Evolutionary conservation across 2,329 filamentous ascomycete genomes (phyloP).

Genomic region (Pezicula carpinea): DNA sequence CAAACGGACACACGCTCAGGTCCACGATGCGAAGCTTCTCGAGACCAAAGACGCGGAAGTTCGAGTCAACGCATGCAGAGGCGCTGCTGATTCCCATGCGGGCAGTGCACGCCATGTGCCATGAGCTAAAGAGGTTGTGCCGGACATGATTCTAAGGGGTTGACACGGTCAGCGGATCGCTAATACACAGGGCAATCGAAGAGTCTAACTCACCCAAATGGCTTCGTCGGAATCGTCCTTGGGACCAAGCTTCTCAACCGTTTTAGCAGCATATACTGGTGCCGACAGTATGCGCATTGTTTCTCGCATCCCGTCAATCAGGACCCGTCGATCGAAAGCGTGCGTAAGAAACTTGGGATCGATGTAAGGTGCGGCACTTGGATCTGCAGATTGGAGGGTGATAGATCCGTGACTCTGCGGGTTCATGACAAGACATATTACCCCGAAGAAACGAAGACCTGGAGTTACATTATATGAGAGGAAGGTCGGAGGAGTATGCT

Average conservation of each 20-base stretch:
- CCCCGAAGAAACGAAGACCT: conserved; percentile 1
- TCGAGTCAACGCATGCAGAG: conserved; percentile 42
- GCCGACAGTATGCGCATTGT: conserved; percentile 23
- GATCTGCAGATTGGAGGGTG: conserved; percentile 47
- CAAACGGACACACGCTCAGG: conserved; percentile 35
- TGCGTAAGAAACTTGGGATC: conserved; percentile 41
- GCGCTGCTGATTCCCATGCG: conserved; percentile 47
- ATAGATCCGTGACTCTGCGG: conserved; percentile 47
- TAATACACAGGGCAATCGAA: conserved; percentile 19
- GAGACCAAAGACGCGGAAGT: conserved; percentile 43
- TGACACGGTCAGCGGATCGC: conserved; percentile 18
- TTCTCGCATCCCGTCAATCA: conserved; percentile 34
- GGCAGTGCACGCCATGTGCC: conserved; percentile 51
- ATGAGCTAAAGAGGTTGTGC: conserved; percentile 35
- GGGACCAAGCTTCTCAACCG: conserved; percentile 19
- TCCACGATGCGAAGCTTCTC: conserved; percentile 44
- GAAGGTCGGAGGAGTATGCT: conserved; percentile 6
- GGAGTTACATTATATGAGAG: conserved; percentile 1
- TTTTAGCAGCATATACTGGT: conserved; percentile 5
- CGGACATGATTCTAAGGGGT: conserved; percentile 29
- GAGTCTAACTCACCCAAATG: conserved; percentile 7
- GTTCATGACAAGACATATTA: conserved; percentile 36
- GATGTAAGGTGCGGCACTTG: conserved; percentile 39
- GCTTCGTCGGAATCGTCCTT: conserved; percentile 7
- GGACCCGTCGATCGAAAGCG: conserved; percentile 37